Base-by-base conservation (phyloP, 768 basidiomycete species). In the Leccinum variicolor region DNA sequence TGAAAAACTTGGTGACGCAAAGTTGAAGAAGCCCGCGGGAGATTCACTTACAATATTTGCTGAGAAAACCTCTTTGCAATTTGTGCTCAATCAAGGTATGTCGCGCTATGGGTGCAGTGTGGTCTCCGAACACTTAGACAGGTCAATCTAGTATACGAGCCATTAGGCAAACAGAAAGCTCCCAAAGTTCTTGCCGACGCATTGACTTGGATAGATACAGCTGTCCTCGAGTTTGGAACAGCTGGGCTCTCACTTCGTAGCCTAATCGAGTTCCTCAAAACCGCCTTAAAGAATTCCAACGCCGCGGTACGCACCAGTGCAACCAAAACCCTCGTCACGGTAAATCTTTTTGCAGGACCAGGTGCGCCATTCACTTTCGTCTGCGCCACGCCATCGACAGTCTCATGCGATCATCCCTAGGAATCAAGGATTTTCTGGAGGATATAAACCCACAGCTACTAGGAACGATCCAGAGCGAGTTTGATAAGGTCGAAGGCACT, bases 131-230 rank as follows among this genome's bases (percentile, higher is more conserved):
- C 49, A 47, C 60, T 64, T 36, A 67, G 48, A 55, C 55, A 54
- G 55, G 57, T 7, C 55, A 45, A 34, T 50, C 56, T 60, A 97
- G 97, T 86, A 0, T 99, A 97, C 68, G 97, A 98, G 23, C 90
- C 96, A 0, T 75, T 99, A 66, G 83, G 84, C 28, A 97, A 95
- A 73, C 94, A 94, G 70, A 99, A 99, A 70, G 96, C 97, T 3
- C 96, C 97, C 0, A 99, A 98, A 74, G 92, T 94, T 45, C 81
- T 98, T 33, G 92, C 94, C 0, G 97, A 99, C 69, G 87, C 94
- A 2, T 73, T 95, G 49, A 75, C 79, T 25, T 98, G 96, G 94
- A 82, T 97, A 57, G 93, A 94, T 57, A 81, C 85, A 33, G 88
- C 90, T 8, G 74, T 99, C 31, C 79, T 77, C 17, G 97, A 98